Conservation (phyloP, 2,329 filamentous ascomycete species). For the Fusarium tanahbumbuense region DNA sequence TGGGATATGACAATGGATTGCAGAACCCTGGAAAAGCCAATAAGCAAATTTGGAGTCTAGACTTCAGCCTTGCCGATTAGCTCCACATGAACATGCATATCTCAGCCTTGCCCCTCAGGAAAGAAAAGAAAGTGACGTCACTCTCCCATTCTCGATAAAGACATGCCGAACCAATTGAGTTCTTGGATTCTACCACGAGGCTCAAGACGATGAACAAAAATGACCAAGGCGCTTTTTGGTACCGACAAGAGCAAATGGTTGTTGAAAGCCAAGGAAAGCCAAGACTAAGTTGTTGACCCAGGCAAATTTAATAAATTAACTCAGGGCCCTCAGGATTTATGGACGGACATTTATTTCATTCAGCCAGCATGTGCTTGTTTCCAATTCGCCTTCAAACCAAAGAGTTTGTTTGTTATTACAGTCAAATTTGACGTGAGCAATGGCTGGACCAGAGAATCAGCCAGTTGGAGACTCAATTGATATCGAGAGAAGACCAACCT, state of each 20-base stretch:
- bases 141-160: conserved; percentile 1
- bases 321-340: not conserved
- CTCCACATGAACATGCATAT: not conserved
- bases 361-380: conserved; percentile 13
- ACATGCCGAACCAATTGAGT: conserved; percentile 40
- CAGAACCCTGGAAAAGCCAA: conserved; percentile 23
- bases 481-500: conserved; percentile 14
- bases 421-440: conserved; percentile 4
- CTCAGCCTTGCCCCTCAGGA: conserved; percentile 8
- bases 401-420: not conserved
- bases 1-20: conserved; percentile 1
- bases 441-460: conserved; percentile 2
- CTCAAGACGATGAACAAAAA: conserved; percentile 6
- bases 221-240: conserved; percentile 1
- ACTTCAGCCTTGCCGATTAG: conserved; percentile 33
- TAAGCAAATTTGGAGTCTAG: conserved; percentile 12
- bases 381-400: not conserved
- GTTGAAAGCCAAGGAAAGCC: conserved; percentile 19
- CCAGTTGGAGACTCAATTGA: conserved; percentile 11
- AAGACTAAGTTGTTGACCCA: conserved; percentile 3
- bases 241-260: conserved; percentile 3
- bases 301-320: conserved; percentile 12
- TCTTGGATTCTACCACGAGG: conserved; percentile 31
- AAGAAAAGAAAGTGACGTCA: conserved; percentile 43
- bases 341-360: not conserved